Evolutionary conservation across 2,329 filamentous ascomycete species (phyloP), one percentile per base, ranked within the genome.

Genomic region (Microdochium bolleyi): DNA sequence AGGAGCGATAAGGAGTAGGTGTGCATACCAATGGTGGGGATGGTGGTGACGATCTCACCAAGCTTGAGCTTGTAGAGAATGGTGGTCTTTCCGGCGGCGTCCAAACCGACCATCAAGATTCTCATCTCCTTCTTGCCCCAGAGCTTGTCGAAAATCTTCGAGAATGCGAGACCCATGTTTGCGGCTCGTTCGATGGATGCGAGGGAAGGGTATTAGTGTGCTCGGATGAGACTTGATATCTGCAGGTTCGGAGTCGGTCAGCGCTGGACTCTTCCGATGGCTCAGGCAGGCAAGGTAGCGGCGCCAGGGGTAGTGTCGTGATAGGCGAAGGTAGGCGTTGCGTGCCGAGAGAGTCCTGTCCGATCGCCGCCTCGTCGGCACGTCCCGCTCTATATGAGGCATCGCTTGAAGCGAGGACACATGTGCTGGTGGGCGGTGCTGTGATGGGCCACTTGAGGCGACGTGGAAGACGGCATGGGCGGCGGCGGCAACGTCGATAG

Each of bases 41-140:
- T 99, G 64, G 94, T 99, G 70, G 94, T 97, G 73, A 97, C 94
- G 72, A 95, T 94, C 82, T 96, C 88, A 78, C 94, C 92, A 70
- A 99, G 89, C 85, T 99, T 99, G 74, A 99, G 86, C 84, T 99
- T 99, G 82, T 99, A 99, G 65, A 99, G 86, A 71, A 99, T 99
- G 66, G 94, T 99, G 70, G 94, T 99, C 85, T 99, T 99, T 88
- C 94, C 94, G 74, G 94, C 94, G 68, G 94, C 94, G 76, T 99
- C 94, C 68, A 99, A 86, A 84, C 94, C 94, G 67, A 99, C 92
- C 94, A 99, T 99, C 76, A 99, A 77, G 80, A 99, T 96, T 82
- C 94, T 87, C 94, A 99, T 99, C 85, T 99, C 94, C 87, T 97
- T 97, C 88, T 96, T 96, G 70, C 92, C 91, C 87, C 90, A 96